phyloP scores from a whole-genome alignment of 2,329 filamentous ascomycete genomes.

The Xenosphaeropsis pyriputrescens region DNA sequence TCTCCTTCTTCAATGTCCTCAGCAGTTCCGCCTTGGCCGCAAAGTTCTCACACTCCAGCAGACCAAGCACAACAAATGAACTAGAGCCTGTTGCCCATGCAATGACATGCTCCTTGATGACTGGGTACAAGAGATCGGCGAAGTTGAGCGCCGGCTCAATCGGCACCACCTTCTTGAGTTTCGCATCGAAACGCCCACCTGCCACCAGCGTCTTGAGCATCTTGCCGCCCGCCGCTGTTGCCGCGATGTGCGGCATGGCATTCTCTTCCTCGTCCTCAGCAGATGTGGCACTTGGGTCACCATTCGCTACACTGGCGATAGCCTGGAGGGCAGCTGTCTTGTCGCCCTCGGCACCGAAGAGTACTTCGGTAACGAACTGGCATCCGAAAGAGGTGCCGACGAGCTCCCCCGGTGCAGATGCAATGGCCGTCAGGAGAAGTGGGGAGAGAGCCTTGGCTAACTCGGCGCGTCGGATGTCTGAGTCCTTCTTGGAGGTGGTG shows the following conservation, averaged over 20 bases:
- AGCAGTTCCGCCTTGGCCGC: constrained; percentile 49
- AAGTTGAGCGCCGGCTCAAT: constrained; percentile 70
- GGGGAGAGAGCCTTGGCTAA: constrained; percentile 62
- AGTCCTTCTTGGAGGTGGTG: constrained; percentile 85
- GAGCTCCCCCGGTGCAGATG: constrained; percentile 51
- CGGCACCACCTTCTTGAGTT: constrained; percentile 53
- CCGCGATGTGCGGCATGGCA: constrained; percentile 35
- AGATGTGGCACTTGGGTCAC: constrained; percentile 29
- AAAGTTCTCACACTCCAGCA: constrained; percentile 66
- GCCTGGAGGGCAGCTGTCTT: constrained; percentile 62
- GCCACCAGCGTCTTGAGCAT: constrained; percentile 87
- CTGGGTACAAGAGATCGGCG: constrained; percentile 63
- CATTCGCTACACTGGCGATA: constrained; percentile 46
- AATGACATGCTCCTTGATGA: constrained; percentile 61
- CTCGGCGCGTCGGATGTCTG: constrained; percentile 60
- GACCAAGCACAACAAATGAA: constrained; percentile 71
- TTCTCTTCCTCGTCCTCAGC: constrained; percentile 20
- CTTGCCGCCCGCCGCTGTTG: constrained; percentile 51
- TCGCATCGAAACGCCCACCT: constrained; percentile 73
- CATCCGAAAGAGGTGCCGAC: constrained; percentile 68
- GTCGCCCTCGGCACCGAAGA: constrained; percentile 63
- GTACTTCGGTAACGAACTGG: constrained; percentile 70
- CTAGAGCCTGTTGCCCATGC: constrained; percentile 78
- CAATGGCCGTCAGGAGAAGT: constrained; percentile 60
- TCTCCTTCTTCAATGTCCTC: constrained; percentile 57